phyloP scores from a whole-genome alignment of 2,329 filamentous ascomycete species.

The Talaromyces atroroseus region DNA sequence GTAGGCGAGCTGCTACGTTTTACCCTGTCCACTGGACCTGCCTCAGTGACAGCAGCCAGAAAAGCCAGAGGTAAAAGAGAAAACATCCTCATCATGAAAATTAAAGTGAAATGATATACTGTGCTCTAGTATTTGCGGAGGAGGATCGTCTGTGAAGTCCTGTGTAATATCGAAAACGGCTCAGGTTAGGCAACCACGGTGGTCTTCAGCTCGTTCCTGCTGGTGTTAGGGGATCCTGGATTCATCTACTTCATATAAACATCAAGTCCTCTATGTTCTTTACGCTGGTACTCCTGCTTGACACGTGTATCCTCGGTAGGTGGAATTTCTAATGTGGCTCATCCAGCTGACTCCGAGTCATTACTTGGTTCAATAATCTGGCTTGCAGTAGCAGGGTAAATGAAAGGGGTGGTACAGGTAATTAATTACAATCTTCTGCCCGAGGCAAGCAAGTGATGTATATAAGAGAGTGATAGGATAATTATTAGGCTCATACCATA shows the following conservation, averaged over 20 bases:
- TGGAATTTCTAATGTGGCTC: neutral
- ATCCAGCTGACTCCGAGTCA: neutral
- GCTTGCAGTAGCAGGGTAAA: neutral
- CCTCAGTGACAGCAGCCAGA: neutral
- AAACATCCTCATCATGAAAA: neutral
- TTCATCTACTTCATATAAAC: neutral
- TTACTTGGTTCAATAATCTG: neutral
- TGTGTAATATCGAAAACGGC: neutral
- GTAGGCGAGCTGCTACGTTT: conserved; percentile 1
- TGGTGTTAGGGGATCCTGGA: neutral
- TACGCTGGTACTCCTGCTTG: neutral
- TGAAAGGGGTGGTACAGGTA: neutral
- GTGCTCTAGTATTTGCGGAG: neutral
- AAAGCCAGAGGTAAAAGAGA: neutral
- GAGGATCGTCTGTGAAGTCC: neutral
- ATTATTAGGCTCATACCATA: neutral
- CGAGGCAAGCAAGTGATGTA: neutral
- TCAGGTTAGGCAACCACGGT: neutral
- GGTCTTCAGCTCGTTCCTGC: neutral
- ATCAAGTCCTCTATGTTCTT: neutral
- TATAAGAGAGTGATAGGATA: neutral
- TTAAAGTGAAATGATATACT: neutral
- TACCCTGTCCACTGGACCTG: neutral
- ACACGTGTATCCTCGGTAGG: conserved; percentile 6
- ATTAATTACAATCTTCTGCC: neutral